Base-by-base conservation (phyloP, 805 yeast species). In the Metschnikowia baotianmanensis region DNA sequence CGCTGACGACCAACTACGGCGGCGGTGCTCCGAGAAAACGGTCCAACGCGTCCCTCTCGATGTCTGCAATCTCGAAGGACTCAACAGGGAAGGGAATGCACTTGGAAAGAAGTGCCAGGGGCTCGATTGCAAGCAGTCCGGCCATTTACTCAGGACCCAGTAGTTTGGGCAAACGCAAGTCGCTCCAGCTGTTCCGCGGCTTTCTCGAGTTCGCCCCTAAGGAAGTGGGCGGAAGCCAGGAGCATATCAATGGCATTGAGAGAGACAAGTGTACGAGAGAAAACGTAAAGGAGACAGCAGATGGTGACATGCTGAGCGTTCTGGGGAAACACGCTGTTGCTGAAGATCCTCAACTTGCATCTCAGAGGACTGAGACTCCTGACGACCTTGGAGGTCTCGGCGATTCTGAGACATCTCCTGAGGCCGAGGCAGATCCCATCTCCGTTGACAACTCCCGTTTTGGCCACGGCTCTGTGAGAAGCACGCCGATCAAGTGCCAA, bases 1-100 rank as follows among this genome's bases (percentile, higher is more conserved):
- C 73, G 3, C 66, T 61, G 63, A 62, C 65, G 11, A 64, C 70
- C 1, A 61, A 65, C 43, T 67, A 63, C 48, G 71, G 70, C 15
- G 43, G 70, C 15, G 43, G 49, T 6, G 51, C 30, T 9, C 54
- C 49, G 2, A 39, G 43, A 16, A 41, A 42, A n/a, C 42, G 36
- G 9, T 42, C 40, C 3, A 47, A 46, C 40, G 21, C 45, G 2
- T 40, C 45, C 2, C 15, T 42, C 6, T 45, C 46, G 1, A 24
- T 43, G 8, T 32, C 48, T 21, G 37, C 46, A 25, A 38, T 52
- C 2, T 50, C 52, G 5, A 40, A 46, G 18, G 50, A 50, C 7
- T 46, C 50, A 4, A 27, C 39, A n/a, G n/a, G n/a, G n/a, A n/a
- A n/a, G n/a, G n/a, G n/a, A n/a, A n/a, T n/a, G n/a, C n/a, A n/a